A percentile compares a stretch with the other conserved stretches of the same genome.
Evolutionary conservation across 2,329 filamentous ascomycete genomes (phyloP).

Genomic region (Fusarium keratoplasticum): DNA sequence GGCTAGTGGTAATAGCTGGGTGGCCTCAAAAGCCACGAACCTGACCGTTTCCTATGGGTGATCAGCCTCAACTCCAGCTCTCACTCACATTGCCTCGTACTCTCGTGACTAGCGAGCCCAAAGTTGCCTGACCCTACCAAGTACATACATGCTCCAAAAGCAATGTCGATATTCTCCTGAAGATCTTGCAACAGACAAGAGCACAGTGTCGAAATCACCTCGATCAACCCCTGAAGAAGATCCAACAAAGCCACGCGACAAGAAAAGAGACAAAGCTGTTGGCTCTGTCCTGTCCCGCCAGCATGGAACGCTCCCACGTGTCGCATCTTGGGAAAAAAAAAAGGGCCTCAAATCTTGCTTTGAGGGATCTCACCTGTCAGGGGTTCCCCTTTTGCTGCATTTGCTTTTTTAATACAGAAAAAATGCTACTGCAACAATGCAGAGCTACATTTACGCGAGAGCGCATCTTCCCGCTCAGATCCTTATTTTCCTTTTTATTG

Average conservation of each 20-base stretch:
- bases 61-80: constrained; percentile 23
- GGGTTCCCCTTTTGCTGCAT: background rate
- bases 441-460: constrained; percentile 4
- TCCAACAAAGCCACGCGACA: background rate
- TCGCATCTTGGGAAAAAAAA: constrained; percentile 14
- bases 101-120: constrained; percentile 19
- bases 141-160: background rate
- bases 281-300: constrained; percentile 29
- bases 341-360: constrained; percentile 14
- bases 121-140: background rate
- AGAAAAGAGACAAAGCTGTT: constrained; percentile 15
- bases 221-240: background rate
- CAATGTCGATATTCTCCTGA: background rate
- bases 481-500: background rate
- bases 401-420: background rate
- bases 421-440: background rate
- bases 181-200: background rate
- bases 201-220: background rate
- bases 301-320: constrained; percentile 34
- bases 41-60: background rate
- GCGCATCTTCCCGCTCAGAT: constrained; percentile 12
- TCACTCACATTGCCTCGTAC: constrained; percentile 19
- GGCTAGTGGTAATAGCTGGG: background rate
- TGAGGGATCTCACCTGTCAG: background rate
- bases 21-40: constrained; percentile 1